Conservation (phyloP, 1,284 basidiomycete genomes). For the Rhizoctonia solani region DNA sequence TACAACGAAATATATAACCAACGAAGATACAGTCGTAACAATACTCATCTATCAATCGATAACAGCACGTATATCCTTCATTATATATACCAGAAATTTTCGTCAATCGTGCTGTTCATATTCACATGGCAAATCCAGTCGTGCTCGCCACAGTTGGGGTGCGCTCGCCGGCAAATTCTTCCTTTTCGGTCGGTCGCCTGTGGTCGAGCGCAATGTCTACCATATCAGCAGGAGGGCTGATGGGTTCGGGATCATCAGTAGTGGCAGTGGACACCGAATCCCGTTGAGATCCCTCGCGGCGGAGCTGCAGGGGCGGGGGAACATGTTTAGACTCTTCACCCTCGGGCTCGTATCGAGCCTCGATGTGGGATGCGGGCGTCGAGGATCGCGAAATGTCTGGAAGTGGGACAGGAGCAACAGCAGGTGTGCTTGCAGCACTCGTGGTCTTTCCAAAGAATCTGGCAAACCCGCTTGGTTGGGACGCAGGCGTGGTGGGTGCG, state of each 20-base stretch:
- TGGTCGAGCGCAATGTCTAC: conserved; percentile 21
- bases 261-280: conserved; percentile 26
- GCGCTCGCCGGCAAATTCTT: conserved; percentile 15
- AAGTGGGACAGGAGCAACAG: background rate
- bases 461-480: conserved; percentile 14
- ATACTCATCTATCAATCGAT: background rate
- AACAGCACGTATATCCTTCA: background rate
- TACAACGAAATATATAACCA: conserved; percentile 30
- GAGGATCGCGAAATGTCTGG: too few relatives aligned
- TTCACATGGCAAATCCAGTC: conserved; percentile 26
- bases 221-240: conserved; percentile 23
- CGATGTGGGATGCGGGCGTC: background rate
- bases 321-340: conserved; percentile 15
- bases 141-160: conserved; percentile 15
- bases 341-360: conserved; percentile 17
- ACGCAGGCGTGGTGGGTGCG: background rate
- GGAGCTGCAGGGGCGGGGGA: conserved; percentile 2
- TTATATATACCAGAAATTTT: background rate
- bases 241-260: conserved; percentile 5
- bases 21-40: background rate
- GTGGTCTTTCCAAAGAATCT: conserved; percentile 6
- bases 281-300: background rate
- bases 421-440: background rate
- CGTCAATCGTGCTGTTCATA: background rate
- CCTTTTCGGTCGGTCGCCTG: background rate